phyloP scores from a whole-genome alignment of 495 filamentous ascomycete species.

The Thermochaetoides thermophila region DNA sequence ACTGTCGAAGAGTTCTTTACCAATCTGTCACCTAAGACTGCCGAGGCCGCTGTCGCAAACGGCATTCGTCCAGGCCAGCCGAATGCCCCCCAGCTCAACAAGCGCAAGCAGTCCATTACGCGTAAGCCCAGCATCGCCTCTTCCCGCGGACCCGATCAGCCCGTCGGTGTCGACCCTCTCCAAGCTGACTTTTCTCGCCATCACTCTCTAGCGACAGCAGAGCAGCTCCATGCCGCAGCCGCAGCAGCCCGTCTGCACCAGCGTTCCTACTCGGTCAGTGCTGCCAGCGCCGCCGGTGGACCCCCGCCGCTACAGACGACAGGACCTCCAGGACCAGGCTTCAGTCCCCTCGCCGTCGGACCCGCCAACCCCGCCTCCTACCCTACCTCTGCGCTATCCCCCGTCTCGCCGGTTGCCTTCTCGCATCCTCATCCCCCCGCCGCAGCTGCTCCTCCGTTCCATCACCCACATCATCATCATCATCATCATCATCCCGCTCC shows the following conservation, averaged over 20 bases:
- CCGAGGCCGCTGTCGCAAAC: slow-evolving; percentile 15
- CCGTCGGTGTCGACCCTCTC: slow-evolving; percentile 26
- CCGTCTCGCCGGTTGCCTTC: slow-evolving; percentile 30
- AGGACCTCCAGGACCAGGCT: slow-evolving; percentile 7
- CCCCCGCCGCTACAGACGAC: not conserved
- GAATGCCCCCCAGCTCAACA: slow-evolving; percentile 20
- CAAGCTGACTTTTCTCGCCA: slow-evolving; percentile 25
- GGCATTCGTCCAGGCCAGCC: slow-evolving; percentile 16
- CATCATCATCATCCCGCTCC: slow-evolving; percentile 23
- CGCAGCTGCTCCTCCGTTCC: too few relatives aligned
- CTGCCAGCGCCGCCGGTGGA: slow-evolving; percentile 1
- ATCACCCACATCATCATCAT: too few relatives aligned
- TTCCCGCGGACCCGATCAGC: slow-evolving; percentile 13
- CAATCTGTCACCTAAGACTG: slow-evolving; percentile 50
- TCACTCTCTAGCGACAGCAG: slow-evolving; percentile 13
- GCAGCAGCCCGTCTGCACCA: slow-evolving; percentile 27
- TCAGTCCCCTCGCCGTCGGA: slow-evolving; percentile 25
- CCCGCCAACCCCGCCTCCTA: slow-evolving; percentile 24
- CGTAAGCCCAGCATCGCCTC: slow-evolving; percentile 28
- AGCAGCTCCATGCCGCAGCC: slow-evolving; percentile 14
- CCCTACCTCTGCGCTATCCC: slow-evolving; percentile 25
- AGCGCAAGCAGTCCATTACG: slow-evolving; percentile 30
- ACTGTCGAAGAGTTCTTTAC: slow-evolving; percentile 94
- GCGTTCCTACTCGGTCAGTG: slow-evolving; percentile 21
- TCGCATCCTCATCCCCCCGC: slow-evolving; percentile 18